A percentile compares a stretch with the other conserved stretches of the same genome.
Conservation (phyloP, 306 rosid species). For the Prunus davidiana region DNA sequence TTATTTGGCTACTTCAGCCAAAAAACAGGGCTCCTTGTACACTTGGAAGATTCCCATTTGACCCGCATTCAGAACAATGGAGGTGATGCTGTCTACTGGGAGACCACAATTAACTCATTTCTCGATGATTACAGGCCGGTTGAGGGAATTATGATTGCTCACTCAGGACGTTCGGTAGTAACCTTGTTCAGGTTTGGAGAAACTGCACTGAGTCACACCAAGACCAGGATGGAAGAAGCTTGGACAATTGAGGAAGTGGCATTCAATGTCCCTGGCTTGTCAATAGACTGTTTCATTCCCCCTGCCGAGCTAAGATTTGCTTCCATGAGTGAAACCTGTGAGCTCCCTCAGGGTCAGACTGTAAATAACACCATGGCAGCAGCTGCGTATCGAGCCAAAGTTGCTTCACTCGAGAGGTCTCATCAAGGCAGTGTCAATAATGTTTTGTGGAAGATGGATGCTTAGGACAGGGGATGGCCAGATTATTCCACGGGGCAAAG, state of each 20-base stretch:
- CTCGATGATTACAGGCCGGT: constrained; percentile 85
- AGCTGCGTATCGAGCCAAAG: constrained; percentile 61
- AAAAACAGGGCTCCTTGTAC: constrained; percentile 89
- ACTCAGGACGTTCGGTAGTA: constrained; percentile 88
- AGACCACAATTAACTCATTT: constrained; percentile 93
- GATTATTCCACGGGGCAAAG: constrained; percentile 28
- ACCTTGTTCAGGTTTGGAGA: constrained; percentile 99
- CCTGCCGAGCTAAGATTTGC: constrained; percentile 94
- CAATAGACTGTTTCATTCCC: constrained; percentile 94
- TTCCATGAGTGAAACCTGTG: constrained; percentile 78
- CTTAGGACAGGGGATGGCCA: constrained; percentile 34
- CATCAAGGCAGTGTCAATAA: constrained; percentile 47
- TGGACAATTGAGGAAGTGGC: constrained; percentile 99
- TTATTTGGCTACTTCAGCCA: constrained; percentile 99
- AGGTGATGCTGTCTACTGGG: constrained; percentile 98
- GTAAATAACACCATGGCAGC: constrained; percentile 47
- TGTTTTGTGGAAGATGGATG: constrained; percentile 67
- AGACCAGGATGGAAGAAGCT: constrained; percentile 98
- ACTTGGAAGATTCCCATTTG: constrained; percentile 97
- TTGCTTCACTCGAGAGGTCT: constrained; percentile 59
- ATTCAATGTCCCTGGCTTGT: constrained; percentile 91
- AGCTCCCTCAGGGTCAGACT: constrained; percentile 65
- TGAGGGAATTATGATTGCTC: constrained; percentile 96
- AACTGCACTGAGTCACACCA: constrained; percentile 98
- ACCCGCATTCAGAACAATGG: constrained; percentile 97